Evolutionary conservation across 2,329 filamentous ascomycete species (phyloP).

Genomic region (Drechslerella coelobrocha): DNA sequence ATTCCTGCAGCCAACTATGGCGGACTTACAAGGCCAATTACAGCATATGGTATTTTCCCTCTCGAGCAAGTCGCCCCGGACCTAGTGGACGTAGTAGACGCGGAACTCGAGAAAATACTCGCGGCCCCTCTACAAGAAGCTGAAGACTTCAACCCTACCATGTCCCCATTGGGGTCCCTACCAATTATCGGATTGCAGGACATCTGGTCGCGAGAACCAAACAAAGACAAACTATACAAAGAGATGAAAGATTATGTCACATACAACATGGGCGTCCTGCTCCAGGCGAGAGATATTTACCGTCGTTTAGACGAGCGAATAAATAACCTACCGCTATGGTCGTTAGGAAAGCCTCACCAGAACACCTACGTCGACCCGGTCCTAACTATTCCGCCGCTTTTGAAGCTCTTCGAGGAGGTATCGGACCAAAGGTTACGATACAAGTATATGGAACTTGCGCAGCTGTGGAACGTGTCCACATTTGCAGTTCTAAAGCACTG

Average conservation of each 20-base stretch:
- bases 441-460: not conserved
- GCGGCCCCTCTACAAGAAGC: not conserved
- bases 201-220: conserved; percentile 2
- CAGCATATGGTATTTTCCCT: no score
- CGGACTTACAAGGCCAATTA: no score
- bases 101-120: not conserved
- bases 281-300: conserved; percentile 1
- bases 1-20: no score
- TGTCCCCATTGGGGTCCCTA: not conserved
- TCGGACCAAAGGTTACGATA: conserved; percentile 6
- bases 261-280: conserved; percentile 5
- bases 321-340: not conserved
- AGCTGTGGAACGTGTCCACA: conserved; percentile 12
- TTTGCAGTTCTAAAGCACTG: not conserved
- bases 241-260: not conserved
- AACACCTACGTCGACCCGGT: not conserved
- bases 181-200: not conserved
- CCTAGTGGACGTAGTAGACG: not conserved
- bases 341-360: not conserved
- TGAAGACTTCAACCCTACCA: not conserved
- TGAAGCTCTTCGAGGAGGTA: not conserved
- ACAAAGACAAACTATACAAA: conserved; percentile 6
- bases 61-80: not conserved
- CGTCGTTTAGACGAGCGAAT: conserved; percentile 1
- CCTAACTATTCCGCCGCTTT: not conserved